These are phyloP conservation scores for Bipolaris cookei DNA, from an alignment of 2,329 filamentous ascomycete species.

Conservation along the genomic window DNA sequence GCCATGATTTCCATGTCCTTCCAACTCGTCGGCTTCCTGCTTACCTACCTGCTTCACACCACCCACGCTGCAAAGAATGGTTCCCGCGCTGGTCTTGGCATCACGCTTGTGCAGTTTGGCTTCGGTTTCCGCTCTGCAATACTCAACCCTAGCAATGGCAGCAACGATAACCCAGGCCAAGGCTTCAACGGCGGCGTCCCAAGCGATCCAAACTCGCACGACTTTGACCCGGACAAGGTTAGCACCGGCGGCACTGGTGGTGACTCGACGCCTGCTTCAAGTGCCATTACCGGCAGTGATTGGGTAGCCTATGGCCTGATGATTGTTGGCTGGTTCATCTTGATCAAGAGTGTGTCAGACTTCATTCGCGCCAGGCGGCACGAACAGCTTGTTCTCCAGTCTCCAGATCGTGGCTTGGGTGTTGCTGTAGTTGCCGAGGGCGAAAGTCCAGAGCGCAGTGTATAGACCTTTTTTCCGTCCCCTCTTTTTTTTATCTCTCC, in stretches of 20 bases:
- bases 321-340: conserved; percentile 97
- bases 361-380: conserved; percentile 87
- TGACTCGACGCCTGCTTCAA: conserved; percentile 46
- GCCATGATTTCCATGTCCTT: conserved; percentile 96
- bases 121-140: conserved; percentile 83
- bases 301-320: conserved; percentile 93
- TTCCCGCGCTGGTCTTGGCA: conserved; percentile 88
- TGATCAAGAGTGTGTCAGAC: conserved; percentile 92
- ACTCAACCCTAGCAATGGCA: conserved; percentile 43
- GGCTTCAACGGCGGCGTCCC: conserved; percentile 66
- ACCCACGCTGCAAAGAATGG: conserved; percentile 98
- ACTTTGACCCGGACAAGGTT: conserved; percentile 79
- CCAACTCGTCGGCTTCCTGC: conserved; percentile 93
- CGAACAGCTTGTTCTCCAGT: conserved; percentile 91
- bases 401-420: conserved; percentile 83
- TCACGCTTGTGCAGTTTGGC: conserved; percentile 94
- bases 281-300: conserved; percentile 74
- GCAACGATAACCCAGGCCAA: conserved; percentile 57
- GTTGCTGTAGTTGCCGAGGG: conserved; percentile 87
- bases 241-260: conserved; percentile 40
- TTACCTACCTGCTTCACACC: conserved; percentile 97
- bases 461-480: conserved; percentile 35
- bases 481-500: neutral
- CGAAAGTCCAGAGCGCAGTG: conserved; percentile 73
- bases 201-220: conserved; percentile 85